Evolutionary conservation across 306 rosid species (phyloP).

Genomic region (Gastrolobium bilobum): DNA sequence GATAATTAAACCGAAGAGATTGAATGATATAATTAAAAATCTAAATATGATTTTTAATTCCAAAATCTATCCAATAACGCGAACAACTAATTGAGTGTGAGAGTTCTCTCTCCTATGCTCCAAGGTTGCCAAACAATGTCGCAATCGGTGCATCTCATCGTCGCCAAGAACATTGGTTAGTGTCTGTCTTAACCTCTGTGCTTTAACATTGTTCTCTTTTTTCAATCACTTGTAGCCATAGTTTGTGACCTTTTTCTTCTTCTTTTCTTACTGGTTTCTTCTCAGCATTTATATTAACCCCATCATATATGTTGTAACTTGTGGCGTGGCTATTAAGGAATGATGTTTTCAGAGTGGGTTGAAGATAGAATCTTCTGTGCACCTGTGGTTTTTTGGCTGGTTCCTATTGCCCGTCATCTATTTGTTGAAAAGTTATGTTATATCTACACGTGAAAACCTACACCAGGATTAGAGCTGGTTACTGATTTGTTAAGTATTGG

Average conservation of each 20-base stretch:
- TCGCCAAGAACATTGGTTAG: constrained; percentile 61
- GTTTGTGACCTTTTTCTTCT: not conserved
- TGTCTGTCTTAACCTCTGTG: not conserved
- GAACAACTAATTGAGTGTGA: too few relatives aligned
- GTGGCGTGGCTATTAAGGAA: not conserved
- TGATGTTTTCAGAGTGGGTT: constrained; percentile 22
- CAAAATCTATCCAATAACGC: too few relatives aligned
- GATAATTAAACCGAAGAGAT: too few relatives aligned
- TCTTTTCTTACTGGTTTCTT: too few relatives aligned
- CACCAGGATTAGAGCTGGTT: not conserved
- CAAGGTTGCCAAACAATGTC: constrained; percentile 54
- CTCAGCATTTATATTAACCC: not conserved
- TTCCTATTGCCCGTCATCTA: constrained; percentile 38
- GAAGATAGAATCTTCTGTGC: not conserved
- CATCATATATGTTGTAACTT: not conserved
- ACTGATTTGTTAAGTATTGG: not conserved
- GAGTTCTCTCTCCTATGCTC: not conserved
- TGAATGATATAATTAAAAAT: too few relatives aligned
- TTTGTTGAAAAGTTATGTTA: not conserved
- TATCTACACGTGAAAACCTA: not conserved
- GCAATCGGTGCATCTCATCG: constrained; percentile 58
- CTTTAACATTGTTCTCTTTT: not conserved
- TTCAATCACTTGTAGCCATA: not conserved
- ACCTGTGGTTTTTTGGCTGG: constrained; percentile 13
- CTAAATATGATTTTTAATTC: too few relatives aligned